Conservation (phyloP, 495 filamentous ascomycete species). For the Tetracladium marchalianum region DNA sequence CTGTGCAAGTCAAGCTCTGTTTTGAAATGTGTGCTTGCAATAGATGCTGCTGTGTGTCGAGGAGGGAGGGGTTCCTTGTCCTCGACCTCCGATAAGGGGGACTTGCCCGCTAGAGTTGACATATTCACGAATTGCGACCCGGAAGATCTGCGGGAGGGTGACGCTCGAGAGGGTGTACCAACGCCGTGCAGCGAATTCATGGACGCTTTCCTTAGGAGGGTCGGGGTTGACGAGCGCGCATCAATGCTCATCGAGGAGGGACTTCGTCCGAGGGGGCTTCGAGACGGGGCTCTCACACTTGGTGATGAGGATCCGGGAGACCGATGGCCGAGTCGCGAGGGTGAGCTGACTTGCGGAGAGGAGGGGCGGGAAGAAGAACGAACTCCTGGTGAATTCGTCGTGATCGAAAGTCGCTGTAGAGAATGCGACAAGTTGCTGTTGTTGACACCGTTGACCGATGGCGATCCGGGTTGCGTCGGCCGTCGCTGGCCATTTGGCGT, state of each 20-base stretch:
- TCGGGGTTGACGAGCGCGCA: conserved; percentile 39
- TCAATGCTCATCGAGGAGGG: conserved; percentile 34
- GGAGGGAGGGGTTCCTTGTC: conserved; percentile 6
- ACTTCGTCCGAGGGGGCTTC: conserved; percentile 32
- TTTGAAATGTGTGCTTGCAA: conserved; percentile 61
- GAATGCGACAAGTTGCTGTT: conserved; percentile 26
- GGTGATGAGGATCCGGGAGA: conserved; percentile 14
- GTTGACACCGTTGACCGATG: conserved; percentile 11
- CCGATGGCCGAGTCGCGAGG: conserved; percentile 17
- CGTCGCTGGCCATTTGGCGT: too few species aligned
- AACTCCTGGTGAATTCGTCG: conserved; percentile 31
- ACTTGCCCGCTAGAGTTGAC: conserved; percentile 30
- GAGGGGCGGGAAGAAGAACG: conserved; percentile 28
- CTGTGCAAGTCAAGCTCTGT: conserved; percentile 59
- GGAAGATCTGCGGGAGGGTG: conserved; percentile 17
- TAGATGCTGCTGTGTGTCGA: conserved; percentile 50
- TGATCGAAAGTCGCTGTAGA: conserved; percentile 37
- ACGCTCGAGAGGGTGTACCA: conserved; percentile 16
- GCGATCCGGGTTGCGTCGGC: neutral
- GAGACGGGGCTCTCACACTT: conserved; percentile 22
- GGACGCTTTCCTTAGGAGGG: conserved; percentile 41
- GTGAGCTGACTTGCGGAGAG: conserved; percentile 15
- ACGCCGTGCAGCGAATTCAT: conserved; percentile 38
- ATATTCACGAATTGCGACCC: conserved; percentile 41
- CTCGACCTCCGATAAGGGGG: conserved; percentile 13